Base-by-base conservation (phyloP, 768 basidiomycete species). In the Macrolepiota fuliginosa region DNA sequence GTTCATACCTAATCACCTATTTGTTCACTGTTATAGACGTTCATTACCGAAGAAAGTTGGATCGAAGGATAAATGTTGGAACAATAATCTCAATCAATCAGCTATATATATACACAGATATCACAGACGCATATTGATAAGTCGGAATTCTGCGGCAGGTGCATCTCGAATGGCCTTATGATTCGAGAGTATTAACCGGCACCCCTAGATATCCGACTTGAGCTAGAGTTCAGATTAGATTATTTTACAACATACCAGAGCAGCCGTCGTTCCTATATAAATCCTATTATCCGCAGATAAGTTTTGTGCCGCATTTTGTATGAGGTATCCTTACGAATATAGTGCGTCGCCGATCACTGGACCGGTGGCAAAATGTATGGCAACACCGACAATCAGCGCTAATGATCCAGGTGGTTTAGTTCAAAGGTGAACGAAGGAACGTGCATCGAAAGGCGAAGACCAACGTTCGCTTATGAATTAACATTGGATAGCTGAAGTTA, bases 11-110 rank as follows among this genome's bases (percentile, higher is more conserved):
- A 61, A 54, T 61, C 29, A 36, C 39, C 42, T 27, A 54, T 37
- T n/a, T 24, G 19, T 35, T 25, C n/a, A 45, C 10, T 59, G 24
- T n/a, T 59, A 60, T 54, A 37, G 45, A 61, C 53, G 37, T 40
- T 11, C 37, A 49, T 50, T 35, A 17, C 3, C 13, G 19, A 22
- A 49, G 35, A 22, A 24, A 47, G 13, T 24, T 13, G 24, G 22
- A 12, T n/a, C 24, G 53, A 11, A 10, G 22, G 10, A 37, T 19
- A 37, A 1, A 47, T 13, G 12, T 5, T 22, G 12, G 19, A 1
- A 27, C 17, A 15, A 4, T 9, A 42, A 42, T 2, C 12, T 6
- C 40, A 42, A n/a, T 42, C 3, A 42, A 42, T 7, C 12, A 1
- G 19, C 17, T 19, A 5, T 9, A 45, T 19, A 6, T 19, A 29